Percentiles rank a stretch among this genome's conserved stretches.
Evolutionary conservation across 2,329 filamentous ascomycete species (phyloP).

Genomic region (Plectosphaerella cucumerina): DNA sequence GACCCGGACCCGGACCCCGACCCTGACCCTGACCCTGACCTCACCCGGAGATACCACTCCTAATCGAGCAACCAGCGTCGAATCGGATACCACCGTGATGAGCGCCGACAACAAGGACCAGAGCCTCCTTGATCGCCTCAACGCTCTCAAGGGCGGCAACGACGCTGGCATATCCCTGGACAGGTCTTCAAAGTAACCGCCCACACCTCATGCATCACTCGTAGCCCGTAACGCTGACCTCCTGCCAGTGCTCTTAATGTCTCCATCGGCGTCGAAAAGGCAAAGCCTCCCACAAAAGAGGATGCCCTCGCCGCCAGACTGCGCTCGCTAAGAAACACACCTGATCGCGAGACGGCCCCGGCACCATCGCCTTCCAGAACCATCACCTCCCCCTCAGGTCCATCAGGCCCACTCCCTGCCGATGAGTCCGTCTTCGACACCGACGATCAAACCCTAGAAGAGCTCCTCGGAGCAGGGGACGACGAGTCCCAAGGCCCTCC

Average conservation of each 20-base stretch:
- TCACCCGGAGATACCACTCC: neutral
- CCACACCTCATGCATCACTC: constrained; percentile 2
- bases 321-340: constrained; percentile 42
- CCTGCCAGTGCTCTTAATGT: constrained; percentile 17
- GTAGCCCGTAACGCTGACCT: constrained; percentile 1
- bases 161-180: constrained; percentile 15
- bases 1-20: neutral
- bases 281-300: constrained; percentile 39
- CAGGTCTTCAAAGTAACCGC: constrained; percentile 33
- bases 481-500: constrained; percentile 12
- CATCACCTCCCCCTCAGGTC: constrained; percentile 11
- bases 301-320: constrained; percentile 49
- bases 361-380: neutral
- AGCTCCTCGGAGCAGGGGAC: constrained; percentile 42
- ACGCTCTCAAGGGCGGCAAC: constrained; percentile 41
- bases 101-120: constrained; percentile 27
- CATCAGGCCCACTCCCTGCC: constrained; percentile 10
- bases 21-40: neutral
- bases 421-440: constrained; percentile 37
- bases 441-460: constrained; percentile 49
- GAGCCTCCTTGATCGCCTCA: constrained; percentile 49
- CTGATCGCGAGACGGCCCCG: constrained; percentile 15
- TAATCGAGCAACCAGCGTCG: neutral
- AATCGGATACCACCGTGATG: neutral
- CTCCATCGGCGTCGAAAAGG: constrained; percentile 34